Base-by-base conservation (phyloP, 768 basidiomycete species). In the Gelatoporia subvermispora region DNA sequence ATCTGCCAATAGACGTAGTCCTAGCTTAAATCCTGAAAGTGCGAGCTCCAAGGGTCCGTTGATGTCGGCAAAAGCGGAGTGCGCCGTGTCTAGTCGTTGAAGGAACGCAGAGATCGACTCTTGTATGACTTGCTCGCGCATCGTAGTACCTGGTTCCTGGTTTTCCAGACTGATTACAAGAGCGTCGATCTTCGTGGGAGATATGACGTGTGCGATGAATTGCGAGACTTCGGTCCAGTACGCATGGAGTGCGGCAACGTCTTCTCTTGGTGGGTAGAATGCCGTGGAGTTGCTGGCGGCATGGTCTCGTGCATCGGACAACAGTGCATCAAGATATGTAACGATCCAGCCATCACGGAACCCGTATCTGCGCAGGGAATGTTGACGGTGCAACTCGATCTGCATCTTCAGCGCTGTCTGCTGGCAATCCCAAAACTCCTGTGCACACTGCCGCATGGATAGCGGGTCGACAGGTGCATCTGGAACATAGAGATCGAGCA, bases 381-480 rank as follows among this genome's bases (percentile, higher is more conserved):
- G 68, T 25, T 71, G 59, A 16, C 52, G 57, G 54, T 88, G 83
- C 7, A 89, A 68, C 5, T 57, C 45, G 8, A 84, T 61, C 63
- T 89, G 81, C 2, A 67, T 65, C 3, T 60, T 52, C 3, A 88
- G 54, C 21, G 69, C 57, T 2, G 61, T 54, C 25, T 68, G 56
- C 46, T 81, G 72, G 42, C 71, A 59, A 23, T 61, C 58, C 61
- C 75, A 72, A 23, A 82, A 78, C 24, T 69, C 63, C 2, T 60
- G 58, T 0, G 70, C 68, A 41, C 70, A 76, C 43, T 70, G 73
- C 46, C 81, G 73, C 28, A 84, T 75, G 20, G 81, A 82, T 7
- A 84, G 82, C 22, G 96, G 96, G 63, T 99, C 96, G 42, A 97
- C 68, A 2, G 94, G 92, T 2, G 79, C 69, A 62, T 91, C 78